Evolutionary conservation across 1,284 basidiomycete genomes (phyloP).

Genomic region (Sanghuangporus sanghuang): DNA sequence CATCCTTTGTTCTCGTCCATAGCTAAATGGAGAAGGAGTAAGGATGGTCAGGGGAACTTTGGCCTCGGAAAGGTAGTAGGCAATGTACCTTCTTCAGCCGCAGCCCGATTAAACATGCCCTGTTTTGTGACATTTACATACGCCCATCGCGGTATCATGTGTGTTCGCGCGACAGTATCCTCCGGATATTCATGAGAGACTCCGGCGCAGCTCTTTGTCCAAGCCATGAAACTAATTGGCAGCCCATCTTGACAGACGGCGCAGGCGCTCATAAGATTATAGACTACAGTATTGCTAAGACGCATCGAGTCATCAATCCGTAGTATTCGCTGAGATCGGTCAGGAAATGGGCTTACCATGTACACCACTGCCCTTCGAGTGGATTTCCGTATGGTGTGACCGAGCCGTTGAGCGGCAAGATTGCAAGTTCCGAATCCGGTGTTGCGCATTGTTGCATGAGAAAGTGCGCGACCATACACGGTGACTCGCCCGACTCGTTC

Average conservation of each 20-base stretch:
- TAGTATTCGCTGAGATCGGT: not conserved
- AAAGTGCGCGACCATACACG: conserved; percentile 8
- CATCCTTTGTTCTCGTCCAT: not conserved
- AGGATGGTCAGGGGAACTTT: not conserved
- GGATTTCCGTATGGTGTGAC: conserved; percentile 3
- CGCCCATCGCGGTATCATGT: conserved; percentile 11
- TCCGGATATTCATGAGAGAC: conserved; percentile 3
- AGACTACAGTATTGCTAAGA: conserved; percentile 14
- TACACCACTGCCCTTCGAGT: not conserved
- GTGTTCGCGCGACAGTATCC: not conserved
- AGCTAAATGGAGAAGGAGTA: not conserved
- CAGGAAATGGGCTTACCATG: conserved; percentile 3
- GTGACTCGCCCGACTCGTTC: conserved; percentile 7
- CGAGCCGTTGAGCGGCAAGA: not conserved
- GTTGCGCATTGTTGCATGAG: conserved; percentile 2
- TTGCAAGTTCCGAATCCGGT: not conserved
- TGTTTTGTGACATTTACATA: conserved; percentile 4
- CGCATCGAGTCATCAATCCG: not conserved
- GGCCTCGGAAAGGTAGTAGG: not conserved
- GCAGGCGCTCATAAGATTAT: conserved; percentile 16
- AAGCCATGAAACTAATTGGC: not conserved
- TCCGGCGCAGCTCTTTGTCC: conserved; percentile 3
- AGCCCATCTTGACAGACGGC: conserved; percentile 10
- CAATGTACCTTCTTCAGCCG: conserved; percentile 3
- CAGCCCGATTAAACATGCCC: conserved; percentile 4